Evolutionary conservation across 257 asterid genomes (phyloP), one percentile per base, ranked within the genome.

Genomic region (Gentiana macrophylla): DNA sequence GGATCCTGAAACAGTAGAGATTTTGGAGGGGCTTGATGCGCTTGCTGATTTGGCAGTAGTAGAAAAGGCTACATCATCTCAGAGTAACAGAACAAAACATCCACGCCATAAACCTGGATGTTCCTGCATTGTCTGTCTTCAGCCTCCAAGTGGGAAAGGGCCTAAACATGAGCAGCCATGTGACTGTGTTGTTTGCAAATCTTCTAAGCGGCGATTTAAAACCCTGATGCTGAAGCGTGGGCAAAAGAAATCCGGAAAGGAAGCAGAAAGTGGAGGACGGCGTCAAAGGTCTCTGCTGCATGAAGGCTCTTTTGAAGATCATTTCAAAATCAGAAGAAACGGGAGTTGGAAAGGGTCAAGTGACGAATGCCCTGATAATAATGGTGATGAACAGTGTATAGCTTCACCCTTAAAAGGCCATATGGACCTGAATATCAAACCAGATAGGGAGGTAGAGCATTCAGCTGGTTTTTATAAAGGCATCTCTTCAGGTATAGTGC

Each of bases 361-460:
- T n/a, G 68, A 67, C 12, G 77, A 56, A 59, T 69, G 62, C 56
- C 12, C 57, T 65, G 55, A 50, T 5, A 78, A 71, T 35, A 73
- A 72, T 50, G 50, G 55, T 9, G 62, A 62, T 4, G 75, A 57
- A 49, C 73, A 41, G 48, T 37, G 60, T 37, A 72, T 62, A 12
- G 54, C 56, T 34, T 72, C 86, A 4, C 80, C 80, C 4, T 45
- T 71, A 70, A 87, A 84, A 74, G 89, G 89, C 57, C 83, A 76
- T 61, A 79, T 91, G 48, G 98, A 91, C 75, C 94, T 91, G 43
- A 91, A 91, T 72, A 78, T 76, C 59, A 88, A 84, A 80, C 98
- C 96, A 3, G 94, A 82, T 48, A 74, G 81, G 50, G 96, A 84
- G 61, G 98, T 86, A 43, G 97, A 80, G 49, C 44, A 53, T 48